Conservation (phyloP, 1,139 yeast species). For the Entelexis sorbosivorans region DNA sequence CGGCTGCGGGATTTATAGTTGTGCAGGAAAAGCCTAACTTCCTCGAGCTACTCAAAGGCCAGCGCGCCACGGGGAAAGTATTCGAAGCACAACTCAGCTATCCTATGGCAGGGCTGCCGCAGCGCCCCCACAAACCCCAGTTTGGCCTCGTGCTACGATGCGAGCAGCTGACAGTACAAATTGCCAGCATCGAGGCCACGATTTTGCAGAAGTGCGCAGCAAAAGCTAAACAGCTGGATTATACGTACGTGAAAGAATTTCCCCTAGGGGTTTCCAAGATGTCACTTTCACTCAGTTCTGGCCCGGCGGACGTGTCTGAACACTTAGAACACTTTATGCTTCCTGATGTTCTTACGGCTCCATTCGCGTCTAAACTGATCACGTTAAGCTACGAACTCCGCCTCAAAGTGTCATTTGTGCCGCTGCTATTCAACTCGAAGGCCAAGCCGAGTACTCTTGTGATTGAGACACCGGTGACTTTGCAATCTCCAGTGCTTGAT, state of each 20-base stretch:
- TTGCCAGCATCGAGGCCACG: constrained; percentile 1
- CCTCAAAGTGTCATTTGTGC: constrained; percentile 1
- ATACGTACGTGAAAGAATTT: constrained; percentile 1
- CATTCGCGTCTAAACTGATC: constrained; percentile 6
- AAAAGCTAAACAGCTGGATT: neutral
- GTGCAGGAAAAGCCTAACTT: neutral
- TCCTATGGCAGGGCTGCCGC: constrained; percentile 5
- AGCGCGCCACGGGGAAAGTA: neutral
- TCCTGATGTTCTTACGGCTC: constrained; percentile 5
- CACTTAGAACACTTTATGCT: neutral
- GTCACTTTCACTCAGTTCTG: neutral
- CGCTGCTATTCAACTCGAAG: neutral
- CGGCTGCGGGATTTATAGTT: neutral
- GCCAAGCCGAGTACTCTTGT: neutral
- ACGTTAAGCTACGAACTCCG: constrained; percentile 6
- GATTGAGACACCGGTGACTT: neutral
- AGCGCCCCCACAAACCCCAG: neutral
- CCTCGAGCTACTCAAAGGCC: constrained; percentile 11
- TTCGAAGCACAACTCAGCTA: constrained; percentile 8
- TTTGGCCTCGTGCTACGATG: neutral
- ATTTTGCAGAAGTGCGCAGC: constrained; percentile 6
- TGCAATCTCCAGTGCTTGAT: neutral
- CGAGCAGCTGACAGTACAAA: neutral
- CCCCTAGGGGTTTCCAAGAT: constrained; percentile 8
- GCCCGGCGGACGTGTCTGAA: constrained; percentile 1